Evolutionary conservation across 306 rosid genomes (phyloP).

Genomic region (Acacia crassicarpa): DNA sequence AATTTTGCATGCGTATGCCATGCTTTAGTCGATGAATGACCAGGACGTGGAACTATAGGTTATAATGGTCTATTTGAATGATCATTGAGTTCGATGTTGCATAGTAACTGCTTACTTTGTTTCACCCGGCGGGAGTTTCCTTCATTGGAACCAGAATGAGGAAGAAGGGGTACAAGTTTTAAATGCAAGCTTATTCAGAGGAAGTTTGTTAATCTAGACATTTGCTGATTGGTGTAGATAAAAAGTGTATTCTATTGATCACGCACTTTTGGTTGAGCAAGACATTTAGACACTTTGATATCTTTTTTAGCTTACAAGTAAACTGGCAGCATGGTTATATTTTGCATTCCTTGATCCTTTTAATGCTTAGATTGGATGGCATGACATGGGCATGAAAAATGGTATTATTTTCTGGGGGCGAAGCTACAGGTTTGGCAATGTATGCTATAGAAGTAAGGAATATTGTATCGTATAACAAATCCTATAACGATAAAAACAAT

Average conservation of each 20-base stretch:
- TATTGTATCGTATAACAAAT: not conserved
- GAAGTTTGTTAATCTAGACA: not conserved
- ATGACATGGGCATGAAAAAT: not conserved
- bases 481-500: not conserved
- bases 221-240: not conserved
- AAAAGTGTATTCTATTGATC: not conserved
- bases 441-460: not conserved
- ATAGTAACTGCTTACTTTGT: not conserved
- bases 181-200: not conserved
- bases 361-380: not conserved
- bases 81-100: not conserved
- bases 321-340: not conserved
- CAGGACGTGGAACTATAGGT: not conserved
- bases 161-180: not conserved
- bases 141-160: not conserved
- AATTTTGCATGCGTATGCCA: not conserved
- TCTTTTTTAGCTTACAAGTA: not conserved
- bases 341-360: not conserved
- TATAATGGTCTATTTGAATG: not conserved
- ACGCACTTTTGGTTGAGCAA: not conserved
- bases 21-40: not conserved
- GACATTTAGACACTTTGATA: not conserved
- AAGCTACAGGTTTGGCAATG: not conserved
- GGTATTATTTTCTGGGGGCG: too few species aligned
- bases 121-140: conserved; percentile 3